These are phyloP conservation scores for Sequoiadendron giganteum DNA, from an alignment of 75 land plant genomes.

Conservation along the genomic window DNA sequence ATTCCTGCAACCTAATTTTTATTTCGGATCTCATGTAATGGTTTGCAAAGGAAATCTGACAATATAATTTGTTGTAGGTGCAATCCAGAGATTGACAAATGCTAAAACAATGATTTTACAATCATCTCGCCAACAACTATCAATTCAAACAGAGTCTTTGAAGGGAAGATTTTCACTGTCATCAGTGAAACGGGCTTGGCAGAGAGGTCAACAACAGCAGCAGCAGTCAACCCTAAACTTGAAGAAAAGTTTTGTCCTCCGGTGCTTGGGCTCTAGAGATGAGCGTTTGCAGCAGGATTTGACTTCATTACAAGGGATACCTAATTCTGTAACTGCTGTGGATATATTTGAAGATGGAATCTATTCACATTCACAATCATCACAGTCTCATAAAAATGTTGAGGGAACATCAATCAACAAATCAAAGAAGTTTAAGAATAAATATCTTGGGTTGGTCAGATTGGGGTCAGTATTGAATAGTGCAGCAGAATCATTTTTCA, in stretches of 20 bases:
- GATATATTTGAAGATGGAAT: neutral
- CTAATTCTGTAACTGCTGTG: neutral
- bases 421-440: constrained; percentile 54
- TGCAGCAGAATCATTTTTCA: constrained; percentile 85
- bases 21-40: neutral
- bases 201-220: neutral
- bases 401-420: neutral
- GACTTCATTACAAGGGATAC: neutral
- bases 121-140: neutral
- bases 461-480: constrained; percentile 68
- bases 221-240: neutral
- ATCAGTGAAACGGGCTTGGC: neutral
- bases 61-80: neutral
- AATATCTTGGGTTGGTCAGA: constrained; percentile 71
- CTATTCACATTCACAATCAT: neutral
- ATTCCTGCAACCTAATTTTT: neutral
- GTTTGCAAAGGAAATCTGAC: constrained; percentile 6
- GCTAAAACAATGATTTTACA: neutral
- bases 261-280: constrained; percentile 1
- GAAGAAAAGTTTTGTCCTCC: neutral
- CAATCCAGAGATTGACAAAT: neutral
- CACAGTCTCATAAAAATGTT: neutral
- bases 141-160: neutral
- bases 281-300: neutral
- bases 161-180: neutral